Evolutionary conservation across 75 land plant genomes (phyloP).

Genomic region (Chamaecyparis obtusa): DNA sequence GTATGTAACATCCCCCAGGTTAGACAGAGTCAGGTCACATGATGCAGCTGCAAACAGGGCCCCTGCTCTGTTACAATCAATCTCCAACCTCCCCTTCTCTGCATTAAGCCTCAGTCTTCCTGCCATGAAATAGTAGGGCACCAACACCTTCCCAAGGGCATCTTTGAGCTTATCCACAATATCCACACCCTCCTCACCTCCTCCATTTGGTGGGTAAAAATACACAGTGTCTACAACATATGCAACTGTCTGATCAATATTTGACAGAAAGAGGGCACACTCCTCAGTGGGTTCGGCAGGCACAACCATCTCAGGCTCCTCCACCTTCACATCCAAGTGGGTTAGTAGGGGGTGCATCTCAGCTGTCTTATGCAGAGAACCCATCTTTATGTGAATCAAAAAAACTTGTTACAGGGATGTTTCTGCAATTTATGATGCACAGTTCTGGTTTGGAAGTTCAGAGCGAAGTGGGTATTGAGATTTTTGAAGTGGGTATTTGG

Average conservation of each 20-base stretch:
- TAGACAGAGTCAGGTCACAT: constrained; percentile 16
- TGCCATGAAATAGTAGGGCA: constrained; percentile 55
- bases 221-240: constrained; percentile 51
- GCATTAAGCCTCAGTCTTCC: constrained; percentile 27
- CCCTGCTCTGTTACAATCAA: constrained; percentile 42
- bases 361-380: background rate
- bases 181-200: background rate
- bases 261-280: constrained; percentile 45
- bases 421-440: background rate
- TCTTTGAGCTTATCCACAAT: constrained; percentile 11
- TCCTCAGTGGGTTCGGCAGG: constrained; percentile 27
- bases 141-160: constrained; percentile 23
- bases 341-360: background rate
- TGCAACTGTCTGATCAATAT: constrained; percentile 53
- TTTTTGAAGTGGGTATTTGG: background rate
- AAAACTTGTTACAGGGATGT: background rate
- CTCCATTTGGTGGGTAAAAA: constrained; percentile 34
- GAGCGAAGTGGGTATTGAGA: background rate
- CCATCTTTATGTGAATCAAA: background rate
- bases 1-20: constrained; percentile 25
- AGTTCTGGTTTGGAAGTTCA: background rate
- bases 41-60: constrained; percentile 31
- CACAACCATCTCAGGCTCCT: background rate
- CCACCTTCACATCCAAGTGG: constrained; percentile 1
- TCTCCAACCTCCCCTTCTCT: constrained; percentile 22